Percentiles rank a stretch among this genome's conserved stretches.
Conservation (phyloP, 495 filamentous ascomycete genomes). For the Ramalina peruviana region DNA sequence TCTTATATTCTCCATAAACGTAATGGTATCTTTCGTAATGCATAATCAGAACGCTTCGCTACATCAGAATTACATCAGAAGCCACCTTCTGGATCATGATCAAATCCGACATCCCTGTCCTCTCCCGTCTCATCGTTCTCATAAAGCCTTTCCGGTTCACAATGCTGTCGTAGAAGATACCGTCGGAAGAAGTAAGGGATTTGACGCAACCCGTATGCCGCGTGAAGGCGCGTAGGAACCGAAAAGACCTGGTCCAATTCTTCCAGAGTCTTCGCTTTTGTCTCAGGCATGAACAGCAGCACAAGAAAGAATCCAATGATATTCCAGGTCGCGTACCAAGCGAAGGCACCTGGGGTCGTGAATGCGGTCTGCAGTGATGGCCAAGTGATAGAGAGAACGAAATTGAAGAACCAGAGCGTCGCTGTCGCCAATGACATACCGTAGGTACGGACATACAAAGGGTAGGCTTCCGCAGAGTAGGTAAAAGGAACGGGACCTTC, state of each 20-base stretch:
- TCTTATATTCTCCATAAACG: neutral
- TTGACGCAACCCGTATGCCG: constrained; percentile 24
- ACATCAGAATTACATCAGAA: constrained; percentile 5
- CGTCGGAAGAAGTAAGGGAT: constrained; percentile 35
- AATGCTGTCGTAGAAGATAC: constrained; percentile 27
- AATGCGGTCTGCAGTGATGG: constrained; percentile 41
- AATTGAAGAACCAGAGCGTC: constrained; percentile 59
- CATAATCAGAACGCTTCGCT: neutral
- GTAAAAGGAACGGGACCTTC: constrained; percentile 32
- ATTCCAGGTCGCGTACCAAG: constrained; percentile 39
- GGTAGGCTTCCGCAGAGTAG: constrained; percentile 71
- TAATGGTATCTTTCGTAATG: neutral
- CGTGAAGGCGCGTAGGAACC: constrained; percentile 28
- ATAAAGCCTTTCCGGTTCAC: constrained; percentile 22
- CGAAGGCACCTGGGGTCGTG: constrained; percentile 45
- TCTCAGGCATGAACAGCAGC: constrained; percentile 31
- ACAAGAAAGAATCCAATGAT: constrained; percentile 26
- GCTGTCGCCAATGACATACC: constrained; percentile 58
- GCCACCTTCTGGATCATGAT: constrained; percentile 7
- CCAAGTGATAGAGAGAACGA: constrained; percentile 52
- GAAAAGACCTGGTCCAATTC: constrained; percentile 33
- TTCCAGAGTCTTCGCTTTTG: constrained; percentile 31
- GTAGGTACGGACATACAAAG: constrained; percentile 56
- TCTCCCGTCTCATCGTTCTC: constrained; percentile 9
- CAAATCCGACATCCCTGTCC: constrained; percentile 10